A percentile compares a stretch with the other conserved stretches of the same genome.
Conservation (phyloP, 345 rosid species). For the Acer campestre region DNA sequence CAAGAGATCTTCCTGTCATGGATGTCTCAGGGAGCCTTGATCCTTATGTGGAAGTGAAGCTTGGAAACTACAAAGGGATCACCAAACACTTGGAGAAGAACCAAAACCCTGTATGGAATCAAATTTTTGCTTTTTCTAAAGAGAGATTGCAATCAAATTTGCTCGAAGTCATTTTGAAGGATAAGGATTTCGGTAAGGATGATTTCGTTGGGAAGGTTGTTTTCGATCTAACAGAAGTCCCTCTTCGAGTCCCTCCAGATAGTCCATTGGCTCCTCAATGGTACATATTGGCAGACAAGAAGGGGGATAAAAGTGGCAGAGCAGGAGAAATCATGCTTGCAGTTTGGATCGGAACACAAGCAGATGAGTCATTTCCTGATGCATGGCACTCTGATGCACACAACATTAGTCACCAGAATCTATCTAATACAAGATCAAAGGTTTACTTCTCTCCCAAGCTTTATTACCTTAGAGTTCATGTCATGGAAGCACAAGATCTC, state of each 20-base stretch:
- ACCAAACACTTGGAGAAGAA: conserved; percentile 90
- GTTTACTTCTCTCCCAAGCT: conserved; percentile 94
- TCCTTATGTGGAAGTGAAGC: conserved; percentile 93
- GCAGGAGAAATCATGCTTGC: conserved; percentile 92
- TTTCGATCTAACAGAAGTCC: conserved; percentile 74
- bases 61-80: conserved; percentile 86
- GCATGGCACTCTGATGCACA: conserved; percentile 99
- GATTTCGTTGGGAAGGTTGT: conserved; percentile 65
- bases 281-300: conserved; percentile 74
- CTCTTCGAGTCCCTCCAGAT: conserved; percentile 83
- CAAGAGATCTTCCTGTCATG: conserved; percentile 82
- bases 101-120: conserved; percentile 79
- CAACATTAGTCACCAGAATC: conserved; percentile 61
- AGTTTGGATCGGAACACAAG: conserved; percentile 98
- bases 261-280: conserved; percentile 97
- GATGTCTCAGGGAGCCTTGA: conserved; percentile 87
- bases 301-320: conserved; percentile 51
- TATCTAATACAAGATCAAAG: conserved; percentile 76
- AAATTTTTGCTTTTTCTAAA: conserved; percentile 89
- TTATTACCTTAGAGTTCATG: conserved; percentile 75
- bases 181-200: conserved; percentile 79
- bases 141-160: conserved; percentile 75
- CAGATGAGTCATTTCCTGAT: conserved; percentile 90
- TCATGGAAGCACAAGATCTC: conserved; percentile 86
- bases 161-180: conserved; percentile 79